These are phyloP conservation scores for Marchantia polymorpha DNA, from an alignment of 225 moss, liverwort and hornwort genomes.

Conservation along the genomic window DNA sequence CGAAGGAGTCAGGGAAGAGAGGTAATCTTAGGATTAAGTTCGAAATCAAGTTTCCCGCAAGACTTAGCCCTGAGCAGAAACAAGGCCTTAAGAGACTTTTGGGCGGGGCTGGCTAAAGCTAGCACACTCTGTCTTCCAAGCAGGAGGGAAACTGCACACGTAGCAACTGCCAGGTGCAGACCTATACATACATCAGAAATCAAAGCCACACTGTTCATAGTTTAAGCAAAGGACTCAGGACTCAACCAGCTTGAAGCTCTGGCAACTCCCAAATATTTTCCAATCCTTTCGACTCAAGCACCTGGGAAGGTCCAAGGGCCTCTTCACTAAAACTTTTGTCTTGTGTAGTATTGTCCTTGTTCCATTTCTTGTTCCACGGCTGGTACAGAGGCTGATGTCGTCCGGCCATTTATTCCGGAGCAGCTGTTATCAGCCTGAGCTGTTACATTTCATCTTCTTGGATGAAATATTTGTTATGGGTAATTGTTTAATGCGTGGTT, in stretches of 20 bases:
- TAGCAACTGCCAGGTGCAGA: conserved; percentile 44
- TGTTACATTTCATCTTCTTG: conserved; percentile 40
- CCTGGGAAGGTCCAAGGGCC: conserved; percentile 35
- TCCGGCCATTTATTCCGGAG: conserved; percentile 32
- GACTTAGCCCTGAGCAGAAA: conserved; percentile 81
- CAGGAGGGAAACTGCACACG: conserved; percentile 34
- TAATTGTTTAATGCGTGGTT: conserved; percentile 44
- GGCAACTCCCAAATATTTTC: conserved; percentile 24
- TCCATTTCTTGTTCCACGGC: conserved; percentile 41
- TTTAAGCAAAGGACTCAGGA: conserved; percentile 48
- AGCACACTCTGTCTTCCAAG: conserved; percentile 2
- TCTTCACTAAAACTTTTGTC: conserved; percentile 41
- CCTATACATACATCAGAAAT: conserved; percentile 45
- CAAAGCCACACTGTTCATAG: conserved; percentile 57
- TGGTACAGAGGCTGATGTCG: conserved; percentile 31
- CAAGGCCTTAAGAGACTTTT: conserved; percentile 77
- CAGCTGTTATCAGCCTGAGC: conserved; percentile 28
- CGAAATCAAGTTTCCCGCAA: conserved; percentile 82
- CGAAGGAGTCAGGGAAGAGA: conserved; percentile 87
- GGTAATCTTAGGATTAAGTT: conserved; percentile 93
- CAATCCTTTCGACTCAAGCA: conserved; percentile 31
- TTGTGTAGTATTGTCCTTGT: conserved; percentile 41
- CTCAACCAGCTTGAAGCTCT: conserved; percentile 34
- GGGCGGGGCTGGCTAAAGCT: conserved; percentile 55
- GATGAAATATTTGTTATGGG: conserved; percentile 48